These are phyloP conservation scores for Pleurotus ostreatus DNA, from an alignment of 768 basidiomycete species.

Conservation along the genomic window DNA sequence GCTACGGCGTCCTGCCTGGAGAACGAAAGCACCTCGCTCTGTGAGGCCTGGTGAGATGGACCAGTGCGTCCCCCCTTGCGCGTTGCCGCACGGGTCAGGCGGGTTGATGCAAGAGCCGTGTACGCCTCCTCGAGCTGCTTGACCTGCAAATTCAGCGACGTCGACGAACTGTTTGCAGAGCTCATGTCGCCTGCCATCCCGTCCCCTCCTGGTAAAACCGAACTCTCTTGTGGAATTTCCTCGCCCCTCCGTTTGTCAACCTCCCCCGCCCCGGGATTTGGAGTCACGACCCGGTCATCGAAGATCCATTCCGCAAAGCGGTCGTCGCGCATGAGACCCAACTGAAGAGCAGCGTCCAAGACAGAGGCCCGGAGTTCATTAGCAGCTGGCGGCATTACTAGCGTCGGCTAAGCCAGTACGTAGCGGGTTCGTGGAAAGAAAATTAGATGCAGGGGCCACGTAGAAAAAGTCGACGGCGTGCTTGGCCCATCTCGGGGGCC, in stretches of 20 bases:
- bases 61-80: conserved; percentile 4
- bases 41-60: conserved; percentile 1
- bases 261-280: not conserved
- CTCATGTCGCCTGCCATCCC: not conserved
- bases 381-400: conserved; percentile 13
- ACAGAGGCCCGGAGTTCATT: conserved; percentile 26
- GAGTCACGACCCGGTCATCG: conserved; percentile 15
- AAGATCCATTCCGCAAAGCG: conserved; percentile 29
- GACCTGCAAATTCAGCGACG: conserved; percentile 3
- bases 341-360: conserved; percentile 26
- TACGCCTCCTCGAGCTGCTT: conserved; percentile 4
- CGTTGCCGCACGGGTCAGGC: not conserved
- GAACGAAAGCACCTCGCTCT: conserved; percentile 4
- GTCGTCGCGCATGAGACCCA: conserved; percentile 28
- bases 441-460: not conserved
- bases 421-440: not conserved
- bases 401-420: not conserved
- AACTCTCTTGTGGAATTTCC: not conserved
- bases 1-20: not conserved
- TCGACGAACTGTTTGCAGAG: not conserved
- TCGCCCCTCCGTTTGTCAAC: not conserved
- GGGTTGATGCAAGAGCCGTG: conserved; percentile 1
- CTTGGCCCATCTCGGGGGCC: not conserved
- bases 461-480: not conserved
- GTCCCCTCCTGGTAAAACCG: not conserved